Evolutionary conservation across 176 grass and related monocot species (phyloP), one percentile per base, ranked within the genome.

Genomic region (Bothriochloa decipiens): DNA sequence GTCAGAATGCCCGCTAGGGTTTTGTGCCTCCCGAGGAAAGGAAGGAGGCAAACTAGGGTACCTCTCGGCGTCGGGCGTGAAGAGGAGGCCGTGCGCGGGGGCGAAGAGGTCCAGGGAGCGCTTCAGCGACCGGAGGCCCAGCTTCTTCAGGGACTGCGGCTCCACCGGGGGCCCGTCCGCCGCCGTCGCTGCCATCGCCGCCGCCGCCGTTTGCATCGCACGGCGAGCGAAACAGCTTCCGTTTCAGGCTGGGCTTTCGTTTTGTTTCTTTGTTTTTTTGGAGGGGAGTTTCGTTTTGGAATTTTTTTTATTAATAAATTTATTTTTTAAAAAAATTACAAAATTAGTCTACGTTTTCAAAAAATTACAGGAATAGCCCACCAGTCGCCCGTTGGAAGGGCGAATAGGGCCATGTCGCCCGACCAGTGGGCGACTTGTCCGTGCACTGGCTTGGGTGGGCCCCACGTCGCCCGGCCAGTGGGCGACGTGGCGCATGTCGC

Each of bases 81-180:
- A 80, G 14, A 73, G 78, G 65, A 86, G 63, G 32, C 77, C 74
- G 40, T 91, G 92, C 46, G 86, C 42, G 22, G 92, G 84, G 23
- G 86, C 76, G 79, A 94, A 97, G 83, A 97, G 90, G 70, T 94
- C 95, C 14, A 89, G 83, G 8, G 90, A 89, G 6, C 92, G 90
- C 76, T 89, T 97, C 14, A 97, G 84, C 29, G 95, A 97, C 78
- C 89, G 94, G 14, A 92, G 81, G 55, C 95, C 94, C 23, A 97
- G 86, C 95, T 94, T 94, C 81, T 92, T 92, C 83, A 94, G 66
- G 7, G 95, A 94, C 26, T 97, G 95, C 36, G 86, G 92, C 81
- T 97, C 94, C 29, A 92, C 92, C 37, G 90, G 77, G 35, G 88
- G 85, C 78, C 84, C 80, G 29, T 65, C 78, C 68, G 65, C 77